Percentiles rank a stretch among this genome's conserved stretches.
Evolutionary conservation across 2,329 filamentous ascomycete genomes (phyloP).

Genomic region (Fusarium sp.): DNA sequence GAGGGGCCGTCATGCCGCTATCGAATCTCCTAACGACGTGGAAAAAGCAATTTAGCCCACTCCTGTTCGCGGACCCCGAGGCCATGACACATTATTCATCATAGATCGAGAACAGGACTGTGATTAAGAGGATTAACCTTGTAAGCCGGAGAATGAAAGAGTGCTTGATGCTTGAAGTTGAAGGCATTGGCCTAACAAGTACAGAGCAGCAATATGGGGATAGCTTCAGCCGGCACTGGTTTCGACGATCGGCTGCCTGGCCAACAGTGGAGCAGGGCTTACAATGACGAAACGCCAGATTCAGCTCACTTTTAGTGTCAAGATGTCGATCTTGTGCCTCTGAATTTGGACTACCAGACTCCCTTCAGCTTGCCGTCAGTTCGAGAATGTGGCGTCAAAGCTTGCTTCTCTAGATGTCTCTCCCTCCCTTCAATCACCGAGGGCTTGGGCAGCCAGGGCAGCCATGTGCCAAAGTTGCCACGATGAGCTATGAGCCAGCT

Average conservation of each 20-base stretch:
- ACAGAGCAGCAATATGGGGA: neutral
- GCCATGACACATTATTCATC: neutral
- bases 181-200: neutral
- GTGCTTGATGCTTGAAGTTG: neutral
- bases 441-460: slow-evolving; percentile 16
- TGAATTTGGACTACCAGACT: slow-evolving; percentile 10
- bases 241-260: neutral
- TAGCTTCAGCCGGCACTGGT: neutral
- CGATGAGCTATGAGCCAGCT: neutral
- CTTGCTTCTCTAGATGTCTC: slow-evolving; percentile 16
- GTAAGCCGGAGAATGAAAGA: neutral
- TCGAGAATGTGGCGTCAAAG: slow-evolving; percentile 14
- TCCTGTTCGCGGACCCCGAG: neutral
- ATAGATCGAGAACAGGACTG: neutral
- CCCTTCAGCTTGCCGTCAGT: slow-evolving; percentile 10
- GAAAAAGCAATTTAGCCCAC: slow-evolving; percentile 21
- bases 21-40: slow-evolving; percentile 1
- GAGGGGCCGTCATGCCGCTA: neutral
- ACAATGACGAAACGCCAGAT: neutral
- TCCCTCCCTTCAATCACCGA: slow-evolving; percentile 25
- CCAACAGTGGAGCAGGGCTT: neutral
- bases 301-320: neutral
- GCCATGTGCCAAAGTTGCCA: slow-evolving; percentile 8
- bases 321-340: neutral
- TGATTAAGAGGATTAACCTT: neutral